Base-by-base conservation (phyloP, 495 filamentous ascomycete species). In the Cercophora samala region DNA sequence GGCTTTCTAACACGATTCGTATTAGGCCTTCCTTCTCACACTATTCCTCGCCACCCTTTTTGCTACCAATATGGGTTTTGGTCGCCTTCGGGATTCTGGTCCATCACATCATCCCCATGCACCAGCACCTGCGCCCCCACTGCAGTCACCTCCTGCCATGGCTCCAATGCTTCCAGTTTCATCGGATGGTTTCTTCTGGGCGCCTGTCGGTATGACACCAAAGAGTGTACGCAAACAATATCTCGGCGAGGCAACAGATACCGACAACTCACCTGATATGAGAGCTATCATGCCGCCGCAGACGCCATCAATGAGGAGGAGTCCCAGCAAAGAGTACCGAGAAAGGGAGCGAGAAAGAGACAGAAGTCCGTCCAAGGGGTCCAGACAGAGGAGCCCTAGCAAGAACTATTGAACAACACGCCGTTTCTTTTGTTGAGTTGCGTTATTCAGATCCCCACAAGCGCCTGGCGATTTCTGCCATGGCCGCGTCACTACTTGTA, bases 51-150 rank as follows among this genome's bases (percentile, higher is more conserved):
- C 83, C 51, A 83, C 79, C 64, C 79, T 89, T 65, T 69, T 83
- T 37, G 79, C 85, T 65, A 82, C 80, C 70, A 89, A 89, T 66
- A 73, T 88, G 60, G 84, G 82, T 54, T 88, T 88, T 64, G 71
- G 74, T 13, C 73, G 68, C 9, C 68, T 75, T 21, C 75, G 74
- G 32, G 70, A 77, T 19, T 71, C 72, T 24, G 64, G 71, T 17
- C 63, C 73, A 15, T 29, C 70, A 1, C 66, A 70, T 52, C 22
- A 23, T 25, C 5, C 26, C 17, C 25, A 67, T 18, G 59, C 70
- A 11, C 37, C 58, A 17, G 64, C 64, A 51, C 70, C 74, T 5
- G 64, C 70, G 15, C 61, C 65, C 15, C 67, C 75, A 4, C 64
- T 79, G 13, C 75, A 77, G 2, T 79, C 77, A 15, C 75, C 76